Evolutionary conservation across 2,329 filamentous ascomycete species (phyloP).

Genomic region (Fusarium neocosmosporiellum): DNA sequence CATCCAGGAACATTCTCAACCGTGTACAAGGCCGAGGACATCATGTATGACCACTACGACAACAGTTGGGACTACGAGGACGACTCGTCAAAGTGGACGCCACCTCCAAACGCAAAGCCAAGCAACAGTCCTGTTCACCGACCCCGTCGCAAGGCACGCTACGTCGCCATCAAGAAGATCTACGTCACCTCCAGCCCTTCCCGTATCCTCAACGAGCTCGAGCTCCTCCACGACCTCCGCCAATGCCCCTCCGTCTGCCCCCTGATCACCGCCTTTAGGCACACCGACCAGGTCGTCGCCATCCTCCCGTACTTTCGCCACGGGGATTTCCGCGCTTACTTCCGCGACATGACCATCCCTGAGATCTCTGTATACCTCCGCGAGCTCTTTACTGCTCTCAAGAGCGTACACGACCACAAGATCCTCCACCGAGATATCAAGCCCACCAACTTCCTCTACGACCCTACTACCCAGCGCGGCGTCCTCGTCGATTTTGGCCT

Average conservation of each 20-base stretch:
- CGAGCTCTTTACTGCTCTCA: slow-evolving; percentile 86
- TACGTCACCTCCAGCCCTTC: slow-evolving; percentile 96
- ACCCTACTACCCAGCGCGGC: slow-evolving; percentile 80
- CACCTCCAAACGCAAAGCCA: slow-evolving; percentile 77
- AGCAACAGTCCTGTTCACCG: slow-evolving; percentile 48
- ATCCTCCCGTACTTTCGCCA: slow-evolving; percentile 96
- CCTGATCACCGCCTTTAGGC: slow-evolving; percentile 95
- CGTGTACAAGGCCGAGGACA: slow-evolving; percentile 97
- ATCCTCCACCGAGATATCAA: slow-evolving; percentile 98
- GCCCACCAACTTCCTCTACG: slow-evolving; percentile 97
- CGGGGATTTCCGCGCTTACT: slow-evolving; percentile 94
- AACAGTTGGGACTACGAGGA: slow-evolving; percentile 88
- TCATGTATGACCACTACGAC: slow-evolving; percentile 83
- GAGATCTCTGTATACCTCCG: slow-evolving; percentile 93
- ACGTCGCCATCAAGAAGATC: slow-evolving; percentile 98
- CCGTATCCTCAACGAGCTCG: slow-evolving; percentile 95
- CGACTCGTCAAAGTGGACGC: slow-evolving; percentile 73
- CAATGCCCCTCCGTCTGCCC: slow-evolving; percentile 89
- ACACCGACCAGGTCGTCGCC: slow-evolving; percentile 93
- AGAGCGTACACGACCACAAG: slow-evolving; percentile 81
- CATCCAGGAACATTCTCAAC: slow-evolving; percentile 95
- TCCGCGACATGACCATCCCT: slow-evolving; percentile 84
- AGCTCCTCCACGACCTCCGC: slow-evolving; percentile 88
- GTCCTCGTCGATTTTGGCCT: slow-evolving; percentile 99
- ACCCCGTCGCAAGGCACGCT: slow-evolving; percentile 65